phyloP scores from a whole-genome alignment of 1,139 yeast genomes.

The Taphrina populina region DNA sequence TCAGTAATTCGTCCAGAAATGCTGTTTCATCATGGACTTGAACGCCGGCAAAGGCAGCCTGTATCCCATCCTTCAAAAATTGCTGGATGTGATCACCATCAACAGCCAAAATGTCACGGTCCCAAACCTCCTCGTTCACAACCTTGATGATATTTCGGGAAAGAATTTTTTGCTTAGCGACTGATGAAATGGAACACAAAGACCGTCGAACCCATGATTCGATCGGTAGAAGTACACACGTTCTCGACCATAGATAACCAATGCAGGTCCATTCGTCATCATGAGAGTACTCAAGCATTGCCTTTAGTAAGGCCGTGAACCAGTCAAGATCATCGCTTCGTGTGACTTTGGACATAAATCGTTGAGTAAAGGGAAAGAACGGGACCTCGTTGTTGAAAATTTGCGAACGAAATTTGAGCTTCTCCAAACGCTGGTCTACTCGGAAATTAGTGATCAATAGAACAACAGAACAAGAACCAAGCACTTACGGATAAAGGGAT shows the following conservation, averaged over 20 bases:
- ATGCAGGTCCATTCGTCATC: conserved; percentile 1
- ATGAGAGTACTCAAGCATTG: conserved; percentile 1
- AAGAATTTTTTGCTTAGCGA: conserved; percentile 8
- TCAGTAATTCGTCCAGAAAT: conserved; percentile 49
- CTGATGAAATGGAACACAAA: background rate
- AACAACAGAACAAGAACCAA: background rate
- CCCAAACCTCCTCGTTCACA: background rate
- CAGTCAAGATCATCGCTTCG: conserved; percentile 22
- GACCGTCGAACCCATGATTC: background rate
- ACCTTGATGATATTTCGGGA: background rate
- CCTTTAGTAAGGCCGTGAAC: conserved; percentile 17
- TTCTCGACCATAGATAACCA: background rate
- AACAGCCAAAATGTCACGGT: too few relatives aligned
- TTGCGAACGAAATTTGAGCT: conserved; percentile 4
- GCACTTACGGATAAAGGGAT: conserved; percentile 44
- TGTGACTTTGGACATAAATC: conserved; percentile 54
- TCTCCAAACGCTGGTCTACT: background rate
- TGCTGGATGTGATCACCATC: too few relatives aligned
- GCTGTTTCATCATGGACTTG: conserved; percentile 41
- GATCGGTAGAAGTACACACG: background rate
- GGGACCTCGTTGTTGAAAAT: conserved; percentile 2
- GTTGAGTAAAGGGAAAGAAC: conserved; percentile 40
- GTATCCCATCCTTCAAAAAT: background rate
- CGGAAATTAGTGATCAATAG: background rate
- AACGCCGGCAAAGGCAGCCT: background rate